Evolutionary conservation across 208 protist genomes (phyloP), one percentile per base, ranked within the genome.

Genomic region (Leishmania turanica): DNA sequence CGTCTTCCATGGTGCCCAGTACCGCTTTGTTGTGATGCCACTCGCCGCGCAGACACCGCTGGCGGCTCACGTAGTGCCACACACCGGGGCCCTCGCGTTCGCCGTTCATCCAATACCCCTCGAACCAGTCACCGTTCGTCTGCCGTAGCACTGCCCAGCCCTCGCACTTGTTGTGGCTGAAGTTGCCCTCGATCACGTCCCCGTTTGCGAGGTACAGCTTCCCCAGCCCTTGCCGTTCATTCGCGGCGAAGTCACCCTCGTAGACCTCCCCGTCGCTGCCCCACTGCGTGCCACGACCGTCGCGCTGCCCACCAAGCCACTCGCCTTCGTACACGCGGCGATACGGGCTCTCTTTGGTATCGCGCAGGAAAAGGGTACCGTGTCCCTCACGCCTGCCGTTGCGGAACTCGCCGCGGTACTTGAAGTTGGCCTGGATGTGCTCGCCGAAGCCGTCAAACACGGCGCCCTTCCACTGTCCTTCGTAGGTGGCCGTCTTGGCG

Each of bases 341-440:
- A 82, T 95, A 98, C n/a, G 90, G 83, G 31, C 68, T 81, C 62
- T 84, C 84, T 65, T 85, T 87, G 69, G 78, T 85, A 42, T 81
- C 79, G 49, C 93, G 92, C n/a, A 95, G 81, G 70, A 94, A 98
- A 19, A 98, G 88, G 54, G 93, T 93, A 60, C 95, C 95, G 78
- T 93, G 89, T 6, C 94, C 94, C 51, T 98, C 94, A 7, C 93
- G 89, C 81, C 88, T 77, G 53, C 94, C 94, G 53, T 80, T 76
- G 27, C 90, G 90, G 79, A 97, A 98, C 79, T 96, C 93, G 53
- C 95, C 95, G 60, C 85, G 79, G 88, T 97, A 98, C 84, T 93
- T 96, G 75, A 86, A 92, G 73, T 87, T 90, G 45, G 85, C 78
- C 79, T 92, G 86, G 49, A 97, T 81, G 75, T 96, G 91, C 82